Base-by-base conservation (phyloP, 2,329 filamentous ascomycete genomes). In the Clonostachys solani region DNA sequence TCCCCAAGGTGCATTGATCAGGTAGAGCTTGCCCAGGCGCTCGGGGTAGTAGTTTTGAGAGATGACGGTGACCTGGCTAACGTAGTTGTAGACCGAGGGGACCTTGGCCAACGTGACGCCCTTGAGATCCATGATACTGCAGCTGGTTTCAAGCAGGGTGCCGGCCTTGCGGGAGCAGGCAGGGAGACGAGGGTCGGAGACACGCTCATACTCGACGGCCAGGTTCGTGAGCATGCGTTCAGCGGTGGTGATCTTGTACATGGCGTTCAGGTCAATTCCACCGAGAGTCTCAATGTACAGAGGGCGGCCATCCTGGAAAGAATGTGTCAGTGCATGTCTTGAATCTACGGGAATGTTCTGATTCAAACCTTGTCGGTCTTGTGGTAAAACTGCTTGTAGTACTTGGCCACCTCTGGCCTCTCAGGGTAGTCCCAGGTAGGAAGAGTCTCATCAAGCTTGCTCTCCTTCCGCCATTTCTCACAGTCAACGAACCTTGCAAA, bases 31-130 rank as follows among this genome's bases (percentile, higher is more conserved):
- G 61, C 94, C 94, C 50, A 99, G 79, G 49, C 94, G 89, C 79
- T 99, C 94, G 8, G 94, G 94, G 74, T 99, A 99, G 83, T 97
- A 95, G 81, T 97, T 96, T 73, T 97, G 94, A 54, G 89, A 95
- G 72, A 99, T 89, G 66, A 75, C 84, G 34, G 90, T 94, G 42
- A 90, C 91, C 65, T 87, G 81, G 60, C 83, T 83, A 57, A 99
- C 81, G 74, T 96, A 97, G 47, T 82, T 80, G 75, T 95, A 96
- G 49, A 96, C 92, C 51, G 87, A 86, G 52, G 83, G 80, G 40
- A 89, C 84, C 71, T 87, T 94, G 65, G 78, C 79, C 58, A 97
- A 73, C 49, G 89, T 89, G 19, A 99, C 92, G 52, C 92, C 92
- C 77, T 96, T 96, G 67, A 96, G 80, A 71, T 99, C 94, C 86